Conservation (phyloP, 345 rosid genomes). For the Sisymbrium irio region DNA sequence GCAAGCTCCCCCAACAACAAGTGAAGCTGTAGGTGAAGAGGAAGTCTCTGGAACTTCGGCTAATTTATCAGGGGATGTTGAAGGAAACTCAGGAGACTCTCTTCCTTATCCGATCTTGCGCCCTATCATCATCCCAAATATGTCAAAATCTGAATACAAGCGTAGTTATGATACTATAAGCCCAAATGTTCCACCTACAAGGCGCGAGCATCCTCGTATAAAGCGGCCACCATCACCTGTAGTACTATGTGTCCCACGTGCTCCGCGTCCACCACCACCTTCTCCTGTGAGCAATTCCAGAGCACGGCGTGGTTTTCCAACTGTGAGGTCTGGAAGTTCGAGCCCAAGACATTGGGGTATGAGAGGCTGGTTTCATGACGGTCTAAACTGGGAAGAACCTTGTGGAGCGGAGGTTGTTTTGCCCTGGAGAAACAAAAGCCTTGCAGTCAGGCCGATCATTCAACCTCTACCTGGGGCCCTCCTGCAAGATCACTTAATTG, state of each 20-base stretch:
- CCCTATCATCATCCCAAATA: slow-evolving; percentile 86
- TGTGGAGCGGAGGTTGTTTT: slow-evolving; percentile 90
- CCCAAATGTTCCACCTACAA: slow-evolving; percentile 71
- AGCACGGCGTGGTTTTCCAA: slow-evolving; percentile 85
- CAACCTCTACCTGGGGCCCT: slow-evolving; percentile 87
- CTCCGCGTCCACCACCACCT: slow-evolving; percentile 93
- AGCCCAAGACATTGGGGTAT: slow-evolving; percentile 98
- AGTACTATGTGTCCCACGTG: slow-evolving; percentile 93
- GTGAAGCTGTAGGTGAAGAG: slow-evolving; percentile 61
- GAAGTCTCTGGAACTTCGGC: slow-evolving; percentile 63
- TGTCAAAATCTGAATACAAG: slow-evolving; percentile 68
- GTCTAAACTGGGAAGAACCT: slow-evolving; percentile 67
- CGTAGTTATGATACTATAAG: slow-evolving; percentile 66
- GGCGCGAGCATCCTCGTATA: slow-evolving; percentile 81
- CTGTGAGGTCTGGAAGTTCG: slow-evolving; percentile 98
- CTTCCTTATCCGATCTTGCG: slow-evolving; percentile 82
- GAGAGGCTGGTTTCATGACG: slow-evolving; percentile 82
- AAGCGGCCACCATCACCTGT: slow-evolving; percentile 97
- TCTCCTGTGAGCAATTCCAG: slow-evolving; percentile 88
- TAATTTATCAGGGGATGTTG: slow-evolving; percentile 58
- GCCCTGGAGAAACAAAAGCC: slow-evolving; percentile 93
- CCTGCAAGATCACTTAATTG: slow-evolving; percentile 83
- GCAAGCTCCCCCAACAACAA: slow-evolving; percentile 52
- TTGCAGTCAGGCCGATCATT: slow-evolving; percentile 66
- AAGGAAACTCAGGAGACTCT: slow-evolving; percentile 69